Percentiles rank a stretch among this genome's conserved stretches.
Conservation (phyloP, 441 rosid species). For the Populus hybrid region DNA sequence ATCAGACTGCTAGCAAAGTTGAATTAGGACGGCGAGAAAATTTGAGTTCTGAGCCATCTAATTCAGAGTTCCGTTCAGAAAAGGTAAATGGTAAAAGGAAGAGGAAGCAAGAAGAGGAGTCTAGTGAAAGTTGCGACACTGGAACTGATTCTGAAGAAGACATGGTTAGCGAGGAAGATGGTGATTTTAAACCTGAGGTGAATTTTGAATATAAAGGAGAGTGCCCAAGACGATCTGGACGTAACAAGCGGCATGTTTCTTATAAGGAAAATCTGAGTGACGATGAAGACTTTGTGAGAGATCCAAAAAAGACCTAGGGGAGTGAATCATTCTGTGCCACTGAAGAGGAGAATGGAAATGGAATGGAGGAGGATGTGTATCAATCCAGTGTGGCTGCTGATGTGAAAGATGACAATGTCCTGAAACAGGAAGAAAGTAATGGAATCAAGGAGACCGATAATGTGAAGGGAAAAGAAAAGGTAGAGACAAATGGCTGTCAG, state of each 20-base stretch:
- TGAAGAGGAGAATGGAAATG: constrained; percentile 25
- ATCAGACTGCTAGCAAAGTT: constrained; percentile 37
- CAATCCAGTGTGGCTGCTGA: constrained; percentile 24
- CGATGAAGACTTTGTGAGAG: constrained; percentile 46
- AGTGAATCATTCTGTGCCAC: constrained; percentile 24
- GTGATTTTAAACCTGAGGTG: constrained; percentile 31
- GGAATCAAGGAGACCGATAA: constrained; percentile 12
- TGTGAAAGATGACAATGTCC: constrained; percentile 30
- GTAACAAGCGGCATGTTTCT: constrained; percentile 65
- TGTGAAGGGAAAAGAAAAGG: constrained; percentile 25
- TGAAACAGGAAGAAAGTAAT: constrained; percentile 23
- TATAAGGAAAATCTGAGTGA: constrained; percentile 72
- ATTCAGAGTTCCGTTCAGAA: constrained; percentile 27
- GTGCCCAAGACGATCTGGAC: constrained; percentile 64
- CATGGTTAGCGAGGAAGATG: constrained; percentile 28
- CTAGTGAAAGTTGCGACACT: constrained; percentile 60
- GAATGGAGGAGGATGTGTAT: constrained; percentile 28
- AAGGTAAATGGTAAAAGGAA: constrained; percentile 45
- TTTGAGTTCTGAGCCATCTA: constrained; percentile 28
- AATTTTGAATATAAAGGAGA: constrained; percentile 29
- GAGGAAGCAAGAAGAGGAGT: constrained; percentile 47
- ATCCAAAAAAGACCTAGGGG: constrained; percentile 35
- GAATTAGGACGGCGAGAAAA: constrained; percentile 34
- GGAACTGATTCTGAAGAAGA: constrained; percentile 45
- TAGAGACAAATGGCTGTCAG: constrained; percentile 23